Percentiles rank a stretch among this genome's conserved stretches.
phyloP scores from a whole-genome alignment of 768 basidiomycete species.

The Xanthoconium stramineum region DNA sequence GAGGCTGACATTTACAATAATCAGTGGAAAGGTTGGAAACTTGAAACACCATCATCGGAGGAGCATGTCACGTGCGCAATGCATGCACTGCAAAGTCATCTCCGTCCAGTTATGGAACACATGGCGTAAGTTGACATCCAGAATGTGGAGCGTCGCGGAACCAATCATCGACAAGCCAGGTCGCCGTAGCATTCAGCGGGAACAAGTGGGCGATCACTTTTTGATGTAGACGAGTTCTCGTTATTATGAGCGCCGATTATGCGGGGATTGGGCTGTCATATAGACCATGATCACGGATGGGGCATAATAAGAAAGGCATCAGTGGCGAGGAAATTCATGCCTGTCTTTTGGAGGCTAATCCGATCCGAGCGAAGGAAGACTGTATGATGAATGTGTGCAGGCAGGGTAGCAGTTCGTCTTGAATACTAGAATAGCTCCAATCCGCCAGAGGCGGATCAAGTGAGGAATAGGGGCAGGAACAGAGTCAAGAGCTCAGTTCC shows the following conservation, averaged over 20 bases:
- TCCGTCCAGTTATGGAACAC: constrained; percentile 18
- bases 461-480: constrained; percentile 14
- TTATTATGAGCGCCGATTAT: constrained; percentile 17
- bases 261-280: constrained; percentile 4
- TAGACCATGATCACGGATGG: neutral
- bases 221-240: constrained; percentile 11
- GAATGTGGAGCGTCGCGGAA: neutral
- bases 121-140: neutral
- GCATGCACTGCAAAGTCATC: constrained; percentile 20
- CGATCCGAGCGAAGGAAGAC: neutral
- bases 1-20: neutral
- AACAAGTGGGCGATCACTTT: constrained; percentile 18
- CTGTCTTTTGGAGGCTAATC: neutral
- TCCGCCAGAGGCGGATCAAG: constrained; percentile 16
- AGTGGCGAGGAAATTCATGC: neutral
- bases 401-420: constrained; percentile 3
- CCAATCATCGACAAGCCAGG: neutral
- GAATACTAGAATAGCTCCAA: neutral
- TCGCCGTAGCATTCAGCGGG: constrained; percentile 14
- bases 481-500: constrained; percentile 6
- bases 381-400: neutral
- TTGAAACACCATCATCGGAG: too few relatives aligned
- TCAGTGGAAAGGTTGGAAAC: neutral
- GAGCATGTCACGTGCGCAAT: constrained; percentile 1
- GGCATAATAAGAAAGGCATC: neutral